Percentiles rank a stretch among this genome's conserved stretches.
These are phyloP conservation scores for Corylus avellana DNA, from an alignment of 306 rosid genomes.

Conservation along the genomic window DNA sequence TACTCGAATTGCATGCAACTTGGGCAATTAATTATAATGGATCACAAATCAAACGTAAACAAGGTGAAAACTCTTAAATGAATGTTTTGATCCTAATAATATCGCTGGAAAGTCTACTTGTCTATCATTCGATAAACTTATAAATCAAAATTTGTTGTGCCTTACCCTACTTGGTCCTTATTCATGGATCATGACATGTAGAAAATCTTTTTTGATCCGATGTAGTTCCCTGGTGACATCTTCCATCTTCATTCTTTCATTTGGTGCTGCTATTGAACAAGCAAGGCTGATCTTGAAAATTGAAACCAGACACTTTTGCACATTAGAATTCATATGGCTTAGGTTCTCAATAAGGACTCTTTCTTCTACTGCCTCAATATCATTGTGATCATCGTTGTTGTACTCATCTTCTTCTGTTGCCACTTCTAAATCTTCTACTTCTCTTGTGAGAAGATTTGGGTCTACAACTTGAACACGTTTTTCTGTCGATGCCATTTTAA, in stretches of 20 bases:
- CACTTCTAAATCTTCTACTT: neutral
- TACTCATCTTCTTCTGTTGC: neutral
- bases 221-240: slow-evolving; percentile 28
- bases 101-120: no score
- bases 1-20: no score
- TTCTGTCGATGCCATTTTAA: slow-evolving; percentile 25
- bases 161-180: no score
- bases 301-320: neutral
- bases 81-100: no score
- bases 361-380: neutral
- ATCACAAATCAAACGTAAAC: no score
- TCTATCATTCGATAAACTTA: no score
- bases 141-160: no score
- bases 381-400: neutral
- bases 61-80: no score
- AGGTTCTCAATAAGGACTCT: neutral
- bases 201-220: no score
- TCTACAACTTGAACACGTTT: slow-evolving; percentile 33
- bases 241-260: slow-evolving; percentile 31
- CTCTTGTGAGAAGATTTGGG: slow-evolving; percentile 25
- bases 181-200: no score
- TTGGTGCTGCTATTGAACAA: slow-evolving; percentile 31
- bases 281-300: slow-evolving; percentile 30
- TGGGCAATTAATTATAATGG: no score
- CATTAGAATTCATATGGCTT: neutral